Conservation (phyloP, 768 basidiomycete genomes). For the Auriscalpium orientale region DNA sequence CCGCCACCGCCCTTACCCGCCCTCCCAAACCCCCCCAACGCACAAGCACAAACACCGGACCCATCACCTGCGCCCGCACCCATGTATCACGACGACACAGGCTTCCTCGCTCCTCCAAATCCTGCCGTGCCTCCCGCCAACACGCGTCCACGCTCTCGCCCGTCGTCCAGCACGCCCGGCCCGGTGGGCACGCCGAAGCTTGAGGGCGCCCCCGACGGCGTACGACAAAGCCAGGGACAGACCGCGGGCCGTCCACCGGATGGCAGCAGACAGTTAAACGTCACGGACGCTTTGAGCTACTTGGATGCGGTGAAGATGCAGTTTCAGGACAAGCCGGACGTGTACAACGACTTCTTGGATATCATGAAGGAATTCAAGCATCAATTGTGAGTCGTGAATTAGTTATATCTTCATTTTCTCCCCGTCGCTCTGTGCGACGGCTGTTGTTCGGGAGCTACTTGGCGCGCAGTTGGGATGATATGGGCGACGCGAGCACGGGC, state of each 20-base stretch:
- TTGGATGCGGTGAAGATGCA: constrained; percentile 91
- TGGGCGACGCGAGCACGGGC: too few relatives aligned
- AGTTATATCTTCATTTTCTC: background rate
- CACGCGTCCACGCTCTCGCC: constrained; percentile 7
- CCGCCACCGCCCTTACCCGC: too few relatives aligned
- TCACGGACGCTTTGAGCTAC: constrained; percentile 88
- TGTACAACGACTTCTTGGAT: constrained; percentile 90
- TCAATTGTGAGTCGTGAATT: constrained; percentile 56
- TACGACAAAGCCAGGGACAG: constrained; percentile 12
- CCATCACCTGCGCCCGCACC: background rate
- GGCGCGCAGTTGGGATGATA: too few relatives aligned
- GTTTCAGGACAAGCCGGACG: constrained; percentile 84
- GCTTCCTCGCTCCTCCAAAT: background rate
- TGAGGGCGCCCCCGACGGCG: background rate
- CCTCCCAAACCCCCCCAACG: too few relatives aligned
- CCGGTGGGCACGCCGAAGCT: background rate
- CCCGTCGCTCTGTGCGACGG: background rate
- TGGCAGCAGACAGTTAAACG: constrained; percentile 67
- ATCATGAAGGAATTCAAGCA: constrained; percentile 99
- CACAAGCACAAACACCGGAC: too few relatives aligned
- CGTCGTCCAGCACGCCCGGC: constrained; percentile 8
- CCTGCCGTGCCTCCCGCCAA: constrained; percentile 8
- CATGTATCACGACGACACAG: background rate
- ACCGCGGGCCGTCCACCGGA: constrained; percentile 24
- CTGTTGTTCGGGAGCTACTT: too few relatives aligned